A percentile compares a stretch with the other conserved stretches of the same genome.
phyloP scores from a whole-genome alignment of 352 stramenopile genomes.

The Globisporangium recalcitrans region DNA sequence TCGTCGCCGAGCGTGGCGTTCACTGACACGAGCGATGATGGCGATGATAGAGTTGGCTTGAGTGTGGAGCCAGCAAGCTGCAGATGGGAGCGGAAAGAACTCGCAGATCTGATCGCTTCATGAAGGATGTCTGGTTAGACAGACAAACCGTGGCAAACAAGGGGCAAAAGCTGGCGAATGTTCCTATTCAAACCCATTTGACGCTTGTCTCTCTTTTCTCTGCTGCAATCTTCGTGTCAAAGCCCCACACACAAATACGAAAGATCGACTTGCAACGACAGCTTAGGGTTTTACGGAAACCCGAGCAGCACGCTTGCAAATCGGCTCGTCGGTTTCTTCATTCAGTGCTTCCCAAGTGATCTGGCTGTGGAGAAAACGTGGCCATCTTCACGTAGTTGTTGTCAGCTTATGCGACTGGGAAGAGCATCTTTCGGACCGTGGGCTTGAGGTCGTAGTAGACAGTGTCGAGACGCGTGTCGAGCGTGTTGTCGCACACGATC shows the following conservation, averaged over 20 bases:
- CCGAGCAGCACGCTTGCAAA: background rate
- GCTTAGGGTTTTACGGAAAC: background rate
- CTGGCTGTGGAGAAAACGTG: background rate
- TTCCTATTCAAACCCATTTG: background rate
- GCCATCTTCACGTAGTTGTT: background rate
- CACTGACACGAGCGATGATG: background rate
- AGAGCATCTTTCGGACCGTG: conserved; percentile 72
- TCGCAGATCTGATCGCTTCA: conserved; percentile 7
- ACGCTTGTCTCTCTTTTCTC: background rate
- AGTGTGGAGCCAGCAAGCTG: background rate
- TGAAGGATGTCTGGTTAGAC: too few species aligned
- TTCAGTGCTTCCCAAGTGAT: background rate
- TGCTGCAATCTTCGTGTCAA: background rate
- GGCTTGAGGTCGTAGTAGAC: conserved; percentile 85
- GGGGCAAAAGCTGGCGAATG: background rate
- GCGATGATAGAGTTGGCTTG: background rate
- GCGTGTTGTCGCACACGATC: conserved; percentile 98
- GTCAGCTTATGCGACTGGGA: conserved; percentile 42
- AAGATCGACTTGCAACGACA: background rate
- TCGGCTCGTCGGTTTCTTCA: background rate
- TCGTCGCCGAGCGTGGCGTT: background rate
- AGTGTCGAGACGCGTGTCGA: conserved; percentile 86
- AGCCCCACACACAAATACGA: conserved; percentile 4
- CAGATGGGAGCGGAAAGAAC: conserved; percentile 12
- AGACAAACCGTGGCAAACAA: background rate